Conservation (phyloP, 2,329 filamentous ascomycete species). For the Neofusicoccum kwambonambiense region DNA sequence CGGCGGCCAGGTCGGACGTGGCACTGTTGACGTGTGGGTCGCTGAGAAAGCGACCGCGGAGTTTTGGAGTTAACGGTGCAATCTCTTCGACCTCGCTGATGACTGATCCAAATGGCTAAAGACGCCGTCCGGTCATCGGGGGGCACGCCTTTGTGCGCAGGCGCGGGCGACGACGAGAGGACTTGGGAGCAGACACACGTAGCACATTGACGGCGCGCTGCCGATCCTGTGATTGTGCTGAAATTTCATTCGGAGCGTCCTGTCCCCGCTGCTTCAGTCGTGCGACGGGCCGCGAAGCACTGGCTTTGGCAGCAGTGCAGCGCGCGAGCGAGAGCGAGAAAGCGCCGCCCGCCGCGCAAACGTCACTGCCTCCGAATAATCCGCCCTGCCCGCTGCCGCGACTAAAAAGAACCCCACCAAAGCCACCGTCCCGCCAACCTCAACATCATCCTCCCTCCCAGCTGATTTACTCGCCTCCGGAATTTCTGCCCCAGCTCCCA, state of each 20-base stretch:
- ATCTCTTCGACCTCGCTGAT: conserved; percentile 7
- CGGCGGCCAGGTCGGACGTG: conserved; percentile 10
- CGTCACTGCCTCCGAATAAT: conserved; percentile 17
- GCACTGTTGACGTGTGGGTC: conserved; percentile 5
- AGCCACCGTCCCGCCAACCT: conserved; percentile 6
- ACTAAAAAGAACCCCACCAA: conserved; percentile 16
- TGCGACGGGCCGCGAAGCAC: conserved; percentile 5
- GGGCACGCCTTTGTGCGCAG: neutral
- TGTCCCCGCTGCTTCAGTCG: conserved; percentile 9
- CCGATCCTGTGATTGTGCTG: conserved; percentile 12
- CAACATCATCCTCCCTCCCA: neutral
- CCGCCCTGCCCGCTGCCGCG: conserved; percentile 1
- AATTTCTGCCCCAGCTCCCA: conserved; percentile 1
- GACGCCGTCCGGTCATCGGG: conserved; percentile 16
- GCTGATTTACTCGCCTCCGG: neutral
- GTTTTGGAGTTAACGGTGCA: conserved; percentile 19
- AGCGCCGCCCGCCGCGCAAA: neutral
- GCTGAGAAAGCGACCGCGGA: conserved; percentile 9
- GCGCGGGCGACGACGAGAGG: neutral
- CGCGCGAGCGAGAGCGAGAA: neutral
- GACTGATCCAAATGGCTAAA: conserved; percentile 14
- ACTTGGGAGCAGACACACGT: neutral
- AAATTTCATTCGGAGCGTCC: conserved; percentile 7
- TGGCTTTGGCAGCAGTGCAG: neutral
- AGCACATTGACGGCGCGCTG: neutral